Evolutionary conservation across 345 rosid species (phyloP).

Genomic region (Arabidopsis suecica): DNA sequence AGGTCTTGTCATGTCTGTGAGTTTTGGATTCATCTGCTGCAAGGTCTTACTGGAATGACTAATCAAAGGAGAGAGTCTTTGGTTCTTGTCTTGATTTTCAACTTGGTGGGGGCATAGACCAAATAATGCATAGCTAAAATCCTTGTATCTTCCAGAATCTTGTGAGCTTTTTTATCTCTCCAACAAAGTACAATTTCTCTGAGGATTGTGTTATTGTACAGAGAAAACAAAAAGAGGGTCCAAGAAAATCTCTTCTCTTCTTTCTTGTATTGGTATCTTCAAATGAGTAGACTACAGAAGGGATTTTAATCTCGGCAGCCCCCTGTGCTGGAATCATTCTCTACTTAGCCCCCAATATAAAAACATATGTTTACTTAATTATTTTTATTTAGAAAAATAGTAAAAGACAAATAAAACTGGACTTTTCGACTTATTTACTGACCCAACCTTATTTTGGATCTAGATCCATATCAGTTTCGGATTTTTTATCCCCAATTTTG

Average conservation of each 20-base stretch:
- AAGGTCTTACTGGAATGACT: slow-evolving; percentile 35
- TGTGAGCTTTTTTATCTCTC: slow-evolving; percentile 28
- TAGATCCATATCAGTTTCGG: no score
- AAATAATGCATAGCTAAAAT: slow-evolving; percentile 31
- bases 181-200: slow-evolving; percentile 27
- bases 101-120: slow-evolving; percentile 44
- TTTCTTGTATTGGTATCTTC: slow-evolving; percentile 30
- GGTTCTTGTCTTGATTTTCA: slow-evolving; percentile 50
- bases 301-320: no score
- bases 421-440: no score
- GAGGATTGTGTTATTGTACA: slow-evolving; percentile 11
- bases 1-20: slow-evolving; percentile 53
- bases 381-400: no score
- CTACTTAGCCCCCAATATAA: no score
- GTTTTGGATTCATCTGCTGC: slow-evolving; percentile 50
- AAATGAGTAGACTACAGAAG: slow-evolving; percentile 67
- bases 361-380: no score
- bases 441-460: no score
- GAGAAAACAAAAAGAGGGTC: slow-evolving; percentile 22
- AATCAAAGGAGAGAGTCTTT: slow-evolving; percentile 48
- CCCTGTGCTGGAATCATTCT: no score
- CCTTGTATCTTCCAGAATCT: slow-evolving; percentile 27
- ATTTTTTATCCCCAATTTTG: no score
- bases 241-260: slow-evolving; percentile 15
- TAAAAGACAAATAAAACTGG: no score